These are phyloP conservation scores for Monilinia fructigena DNA, from an alignment of 2,329 filamentous ascomycete species.

Conservation along the genomic window DNA sequence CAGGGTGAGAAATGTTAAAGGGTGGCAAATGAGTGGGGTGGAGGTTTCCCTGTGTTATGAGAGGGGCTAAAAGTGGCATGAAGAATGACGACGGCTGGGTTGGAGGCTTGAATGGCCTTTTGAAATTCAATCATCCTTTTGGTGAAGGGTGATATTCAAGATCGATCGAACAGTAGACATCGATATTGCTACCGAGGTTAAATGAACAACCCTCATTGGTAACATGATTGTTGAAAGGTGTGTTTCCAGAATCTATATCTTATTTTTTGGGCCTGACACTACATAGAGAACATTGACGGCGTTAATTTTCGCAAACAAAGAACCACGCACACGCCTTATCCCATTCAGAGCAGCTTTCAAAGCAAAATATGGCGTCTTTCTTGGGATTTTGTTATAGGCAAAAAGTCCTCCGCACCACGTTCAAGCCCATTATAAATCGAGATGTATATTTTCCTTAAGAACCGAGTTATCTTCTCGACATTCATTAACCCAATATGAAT, in stretches of 20 bases:
- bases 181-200: not conserved
- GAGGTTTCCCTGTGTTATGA: conserved; percentile 88
- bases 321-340: not conserved
- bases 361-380: not conserved
- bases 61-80: conserved; percentile 49
- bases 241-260: not conserved
- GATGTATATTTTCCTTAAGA: not conserved
- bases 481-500: not conserved
- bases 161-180: not conserved
- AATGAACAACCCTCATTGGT: not conserved
- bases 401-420: not conserved
- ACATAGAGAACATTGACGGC: not conserved
- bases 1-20: conserved; percentile 74
- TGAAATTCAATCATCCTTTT: conserved; percentile 98
- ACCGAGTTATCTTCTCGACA: not conserved
- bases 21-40: conserved; percentile 54
- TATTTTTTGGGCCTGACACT: not conserved
- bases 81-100: conserved; percentile 93
- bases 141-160: conserved; percentile 55
- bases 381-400: not conserved
- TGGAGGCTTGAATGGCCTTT: conserved; percentile 82
- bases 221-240: conserved; percentile 3
- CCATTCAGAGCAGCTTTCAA: not conserved
- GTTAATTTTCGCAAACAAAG: not conserved
- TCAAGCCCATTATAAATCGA: not conserved